Base-by-base conservation (phyloP, 768 basidiomycete genomes). In the Ephemerocybe angulata region DNA sequence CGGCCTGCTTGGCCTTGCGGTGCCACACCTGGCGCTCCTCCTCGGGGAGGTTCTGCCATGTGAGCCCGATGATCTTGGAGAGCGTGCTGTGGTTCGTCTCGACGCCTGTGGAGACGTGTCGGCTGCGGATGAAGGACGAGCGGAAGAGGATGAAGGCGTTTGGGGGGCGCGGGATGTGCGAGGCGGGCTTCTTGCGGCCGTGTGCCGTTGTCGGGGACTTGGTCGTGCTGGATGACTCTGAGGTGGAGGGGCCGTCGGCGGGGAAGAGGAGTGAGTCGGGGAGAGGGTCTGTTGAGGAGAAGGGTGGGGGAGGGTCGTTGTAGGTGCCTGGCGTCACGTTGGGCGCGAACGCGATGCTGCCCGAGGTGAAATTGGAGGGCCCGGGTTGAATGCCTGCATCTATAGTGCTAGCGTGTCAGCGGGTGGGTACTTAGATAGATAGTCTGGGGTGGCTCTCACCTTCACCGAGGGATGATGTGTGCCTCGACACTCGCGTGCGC, bases 131-230 rank as follows among this genome's bases (percentile, higher is more conserved):
- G 70, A 90, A 90, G 1, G 86, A 84, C 0, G 87, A 88, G 57
- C 89, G 85, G 77, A 91, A 92, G 63, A 92, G 80, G 65, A 92
- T 92, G 72, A 92, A 92, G 19, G 89, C 90, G 63, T 92, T 92
- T 2, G 89, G 87, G 2, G 89, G 89, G 42, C 89, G 86, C 17
- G 89, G 89, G 60, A 92, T 88, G 65, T 91, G 86, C 58, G 86
- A 80, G 21, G 83, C 81, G 12, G 82, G 80, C 65, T 86, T n/a
- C n/a, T 87, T 87, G 75, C 82, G 86, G 47, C 78, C 72, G 63
- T 88, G 87, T 0, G 77, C 76, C 5, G 75, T 67, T 37, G 76
- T 77, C 33, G 77, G 77, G n/a, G n/a, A n/a, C n/a, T n/a, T n/a
- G 30, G 8, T 8, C 8, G 33, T 8, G 8, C 8, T 8, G 8